Percentiles rank a stretch among this genome's conserved stretches.
Conservation (phyloP, 2,329 filamentous ascomycete genomes). For the Sclerotiophoma versabilis region DNA sequence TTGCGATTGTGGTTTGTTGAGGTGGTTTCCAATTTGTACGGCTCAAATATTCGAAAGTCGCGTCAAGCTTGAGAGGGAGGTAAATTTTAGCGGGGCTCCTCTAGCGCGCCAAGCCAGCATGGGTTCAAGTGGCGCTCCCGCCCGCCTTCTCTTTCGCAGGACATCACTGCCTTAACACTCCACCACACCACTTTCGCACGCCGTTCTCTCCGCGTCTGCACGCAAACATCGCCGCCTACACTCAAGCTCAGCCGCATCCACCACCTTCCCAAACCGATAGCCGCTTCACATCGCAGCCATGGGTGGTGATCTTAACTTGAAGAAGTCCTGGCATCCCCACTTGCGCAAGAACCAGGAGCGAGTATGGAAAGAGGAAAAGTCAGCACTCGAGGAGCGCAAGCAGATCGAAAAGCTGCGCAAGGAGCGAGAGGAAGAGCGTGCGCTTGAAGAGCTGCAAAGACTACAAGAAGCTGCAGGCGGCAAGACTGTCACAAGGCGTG, state of each 20-base stretch:
- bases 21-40: background rate
- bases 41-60: background rate
- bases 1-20: background rate
- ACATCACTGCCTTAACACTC: background rate
- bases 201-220: background rate
- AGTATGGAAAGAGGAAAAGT: slow-evolving; percentile 91
- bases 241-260: background rate
- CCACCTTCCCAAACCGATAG: slow-evolving; percentile 8
- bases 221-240: background rate
- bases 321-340: slow-evolving; percentile 87
- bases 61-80: slow-evolving; percentile 22
- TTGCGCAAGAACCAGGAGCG: slow-evolving; percentile 88
- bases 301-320: slow-evolving; percentile 95
- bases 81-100: slow-evolving; percentile 33
- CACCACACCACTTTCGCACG: background rate
- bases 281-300: slow-evolving; percentile 61
- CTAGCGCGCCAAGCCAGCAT: slow-evolving; percentile 8
- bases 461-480: slow-evolving; percentile 90
- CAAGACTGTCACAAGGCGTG: slow-evolving; percentile 77
- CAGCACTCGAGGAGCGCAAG: slow-evolving; percentile 93
- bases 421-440: slow-evolving; percentile 91
- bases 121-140: slow-evolving; percentile 14
- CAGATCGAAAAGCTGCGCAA: slow-evolving; percentile 89
- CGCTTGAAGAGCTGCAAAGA: slow-evolving; percentile 88
- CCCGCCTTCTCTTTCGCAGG: slow-evolving; percentile 14